phyloP scores from a whole-genome alignment of 441 rosid species.

The Raphanus hybrid region DNA sequence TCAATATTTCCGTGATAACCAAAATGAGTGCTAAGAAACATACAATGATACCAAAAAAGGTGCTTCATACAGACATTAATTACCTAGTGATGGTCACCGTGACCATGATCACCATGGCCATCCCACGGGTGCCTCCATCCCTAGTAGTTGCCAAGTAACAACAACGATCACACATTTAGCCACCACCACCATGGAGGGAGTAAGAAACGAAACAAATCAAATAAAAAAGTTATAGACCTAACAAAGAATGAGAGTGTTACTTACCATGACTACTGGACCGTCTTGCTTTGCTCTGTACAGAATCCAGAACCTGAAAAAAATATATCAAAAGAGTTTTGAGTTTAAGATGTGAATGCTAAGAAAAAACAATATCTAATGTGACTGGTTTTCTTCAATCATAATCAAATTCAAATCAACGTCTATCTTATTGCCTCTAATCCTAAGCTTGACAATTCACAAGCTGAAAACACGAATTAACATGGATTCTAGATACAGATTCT shows the following conservation, averaged over 20 bases:
- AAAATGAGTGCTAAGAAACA: no score
- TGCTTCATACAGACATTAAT: no score
- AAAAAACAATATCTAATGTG: background rate
- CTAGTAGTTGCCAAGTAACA: slow-evolving; percentile 43
- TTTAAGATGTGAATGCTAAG: background rate
- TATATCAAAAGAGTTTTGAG: background rate
- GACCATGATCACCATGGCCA: slow-evolving; percentile 80
- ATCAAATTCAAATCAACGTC: slow-evolving; percentile 14
- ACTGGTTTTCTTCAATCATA: background rate
- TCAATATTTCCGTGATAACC: no score
- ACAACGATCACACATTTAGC: slow-evolving; percentile 26
- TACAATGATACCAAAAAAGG: no score
- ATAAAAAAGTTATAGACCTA: background rate
- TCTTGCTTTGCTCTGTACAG: slow-evolving; percentile 95
- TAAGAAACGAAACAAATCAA: background rate
- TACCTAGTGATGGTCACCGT: slow-evolving; percentile 66
- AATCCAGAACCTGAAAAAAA: slow-evolving; percentile 80
- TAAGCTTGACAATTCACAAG: background rate
- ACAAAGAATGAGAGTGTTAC: background rate
- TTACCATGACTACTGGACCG: slow-evolving; percentile 93
- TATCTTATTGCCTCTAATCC: slow-evolving; percentile 15
- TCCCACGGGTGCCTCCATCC: slow-evolving; percentile 99
- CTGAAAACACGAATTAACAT: background rate
- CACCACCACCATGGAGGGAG: no score
- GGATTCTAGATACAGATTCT: background rate